Base-by-base conservation (phyloP, 192 early-diverging fungal species). In the Allomyces macrogynus region DNA sequence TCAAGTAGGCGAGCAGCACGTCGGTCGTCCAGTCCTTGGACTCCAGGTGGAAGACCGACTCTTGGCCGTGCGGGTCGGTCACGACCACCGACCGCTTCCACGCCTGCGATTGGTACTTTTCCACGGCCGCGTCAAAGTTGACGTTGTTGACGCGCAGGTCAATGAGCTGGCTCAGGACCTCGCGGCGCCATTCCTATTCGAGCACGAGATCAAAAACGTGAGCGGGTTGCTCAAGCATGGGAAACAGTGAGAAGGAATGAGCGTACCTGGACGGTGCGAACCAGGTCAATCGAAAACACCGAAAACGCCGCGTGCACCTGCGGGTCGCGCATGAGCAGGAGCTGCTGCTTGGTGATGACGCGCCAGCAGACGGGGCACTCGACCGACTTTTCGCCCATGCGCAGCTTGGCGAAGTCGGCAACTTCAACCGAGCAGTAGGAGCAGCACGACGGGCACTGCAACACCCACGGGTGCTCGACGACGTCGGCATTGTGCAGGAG, bases 361-460 rank as follows among this genome's bases (percentile, higher is more conserved):
- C 49, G 49, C 49, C 49, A 57, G 49, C 49, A 57, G 1, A 57
- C 49, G 20, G 49, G 20, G 49, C 49, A 57, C 49, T 57, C 49
- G 49, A 57, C 20, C 16, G 49, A 14, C 49, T 57, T 57, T 14
- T 57, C 20, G 49, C 49, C 49, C 49, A 57, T 57, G 49, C 49
- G 49, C 49, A 57, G 16, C 20, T 14, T n/a, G 16, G 20, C 49
- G 9, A 57, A 57, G 3, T 57, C 49, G 0, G 49, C 12, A 3
- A 57, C 49, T 4, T 57, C 49, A 5, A 57, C 49, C 49, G 12
- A 20, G 49, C 49, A n/a, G 49, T 57, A 57, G 3, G 49, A 57
- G 49, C 49, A 57, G 49, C 49, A 57, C 49, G 49, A 20, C 49
- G 49, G 49, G 49, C 49, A 57, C 49, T 57, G 49, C 49, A 57